Percentiles rank a stretch among this genome's conserved stretches.
These are phyloP conservation scores for Pleurozium schreberi DNA, from an alignment of 225 moss, liverwort and hornwort genomes.

Conservation along the genomic window DNA sequence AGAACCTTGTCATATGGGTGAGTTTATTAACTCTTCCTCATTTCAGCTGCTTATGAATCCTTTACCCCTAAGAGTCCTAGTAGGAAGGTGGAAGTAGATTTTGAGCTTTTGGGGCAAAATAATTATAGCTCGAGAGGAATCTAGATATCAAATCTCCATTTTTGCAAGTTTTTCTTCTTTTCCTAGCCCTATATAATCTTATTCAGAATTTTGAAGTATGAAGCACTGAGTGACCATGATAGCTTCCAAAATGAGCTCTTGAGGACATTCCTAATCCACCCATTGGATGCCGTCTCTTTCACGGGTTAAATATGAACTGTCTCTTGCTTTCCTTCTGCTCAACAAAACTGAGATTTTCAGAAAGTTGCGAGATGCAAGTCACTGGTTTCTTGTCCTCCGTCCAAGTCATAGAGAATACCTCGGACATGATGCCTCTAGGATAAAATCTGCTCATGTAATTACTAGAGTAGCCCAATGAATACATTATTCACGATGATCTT, in stretches of 20 bases:
- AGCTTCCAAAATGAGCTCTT: not conserved
- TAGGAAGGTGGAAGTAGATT: no score
- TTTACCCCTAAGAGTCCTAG: no score
- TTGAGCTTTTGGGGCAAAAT: not conserved
- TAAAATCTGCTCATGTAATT: not conserved
- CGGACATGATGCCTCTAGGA: not conserved
- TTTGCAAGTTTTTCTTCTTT: not conserved
- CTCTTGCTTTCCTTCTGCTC: not conserved
- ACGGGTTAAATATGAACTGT: not conserved
- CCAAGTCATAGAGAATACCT: not conserved
- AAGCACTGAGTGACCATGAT: not conserved
- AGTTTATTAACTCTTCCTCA: not conserved
- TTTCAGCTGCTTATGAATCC: not conserved
- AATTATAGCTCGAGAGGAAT: not conserved
- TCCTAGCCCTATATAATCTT: not conserved
- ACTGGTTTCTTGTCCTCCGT: not conserved
- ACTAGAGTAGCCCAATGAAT: no score
- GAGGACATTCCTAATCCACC: not conserved
- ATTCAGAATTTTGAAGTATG: not conserved
- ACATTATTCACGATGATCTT: not conserved
- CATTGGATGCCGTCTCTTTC: not conserved
- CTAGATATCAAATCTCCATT: not conserved
- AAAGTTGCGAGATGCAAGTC: not conserved
- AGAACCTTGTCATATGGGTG: conserved; percentile 53
- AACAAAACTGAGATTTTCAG: not conserved